Base-by-base conservation (phyloP, 2,329 filamentous ascomycete genomes). In the Penicillium sp. region DNA sequence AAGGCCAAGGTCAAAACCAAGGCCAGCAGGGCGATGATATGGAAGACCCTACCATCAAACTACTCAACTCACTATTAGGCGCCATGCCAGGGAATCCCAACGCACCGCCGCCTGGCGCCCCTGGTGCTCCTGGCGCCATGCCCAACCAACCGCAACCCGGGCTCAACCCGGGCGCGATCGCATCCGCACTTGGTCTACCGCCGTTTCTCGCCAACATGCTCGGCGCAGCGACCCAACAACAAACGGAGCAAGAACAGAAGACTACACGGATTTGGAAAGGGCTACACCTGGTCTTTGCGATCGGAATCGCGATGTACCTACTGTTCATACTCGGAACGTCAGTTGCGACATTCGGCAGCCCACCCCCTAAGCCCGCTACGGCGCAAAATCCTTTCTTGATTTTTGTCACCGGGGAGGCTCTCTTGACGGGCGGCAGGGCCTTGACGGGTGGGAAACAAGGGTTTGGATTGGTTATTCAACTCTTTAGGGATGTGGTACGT, bases 251-350 rank as follows among this genome's bases (percentile, higher is more conserved):
- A 39, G 67, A 74, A 53, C 64, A 71, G 56, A 68, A 68, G 46
- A 63, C 63, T 10, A 56, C 66, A 29, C 63, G 59, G 36, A 57
- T 81, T 8, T 86, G 84, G 84, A 80, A 82, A 46, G 67, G 83
- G 18, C 65, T 85, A 8, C 84, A 87, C 62, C 76, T 80, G 4
- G 39, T 85, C 13, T 84, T 86, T 64, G 78, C 83, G 3, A 65
- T 85, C n/a, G 62, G 69, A 2, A 71, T 85, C 18, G 83, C 80
- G 1, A 59, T 80, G 33, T 87, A 86, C 66, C 75, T 77, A 30
- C 55, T 77, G 0, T 64, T 73, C 23, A 51, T 70, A 13, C 61
- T 77, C 32, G 60, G 68, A 23, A 54, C 64, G 27, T 72, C 75
- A 13, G 67, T 74, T 34, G 58, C 66, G 24, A 63, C 65, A 39